Conservation (phyloP, 345 rosid genomes). For the Syzygium oleosum region DNA sequence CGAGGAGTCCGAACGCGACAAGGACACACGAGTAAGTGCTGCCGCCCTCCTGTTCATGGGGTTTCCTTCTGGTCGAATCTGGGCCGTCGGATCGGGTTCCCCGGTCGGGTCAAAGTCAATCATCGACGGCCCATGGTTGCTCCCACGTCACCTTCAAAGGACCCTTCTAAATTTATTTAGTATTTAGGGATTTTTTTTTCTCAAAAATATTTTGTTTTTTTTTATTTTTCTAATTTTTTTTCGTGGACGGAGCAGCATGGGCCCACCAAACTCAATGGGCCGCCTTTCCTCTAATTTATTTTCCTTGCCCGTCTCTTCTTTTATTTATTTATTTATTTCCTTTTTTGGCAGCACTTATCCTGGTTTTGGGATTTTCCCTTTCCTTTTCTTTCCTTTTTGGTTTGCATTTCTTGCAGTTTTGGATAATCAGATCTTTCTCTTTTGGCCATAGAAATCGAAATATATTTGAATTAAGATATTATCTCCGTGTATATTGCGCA, state of each 20-base stretch:
- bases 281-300: background rate
- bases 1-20: background rate
- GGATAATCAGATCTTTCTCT: background rate
- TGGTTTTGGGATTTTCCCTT: background rate
- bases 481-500: background rate
- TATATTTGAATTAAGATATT: background rate
- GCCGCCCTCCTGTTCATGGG: constrained; percentile 7
- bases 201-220: background rate
- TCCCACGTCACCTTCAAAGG: background rate
- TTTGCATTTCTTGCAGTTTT: background rate
- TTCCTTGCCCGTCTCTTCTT: background rate
- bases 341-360: background rate
- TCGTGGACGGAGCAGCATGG: background rate
- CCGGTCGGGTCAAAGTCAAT: constrained; percentile 2
- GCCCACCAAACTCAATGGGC: background rate
- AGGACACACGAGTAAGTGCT: background rate
- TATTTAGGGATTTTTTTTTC: background rate
- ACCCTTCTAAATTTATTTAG: background rate
- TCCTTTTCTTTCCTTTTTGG: background rate
- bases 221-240: background rate
- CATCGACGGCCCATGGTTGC: constrained; percentile 14
- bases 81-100: background rate
- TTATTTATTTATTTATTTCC: background rate
- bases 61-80: background rate
- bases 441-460: background rate